Base-by-base conservation (phyloP, 306 rosid species). In the Senna tora region DNA sequence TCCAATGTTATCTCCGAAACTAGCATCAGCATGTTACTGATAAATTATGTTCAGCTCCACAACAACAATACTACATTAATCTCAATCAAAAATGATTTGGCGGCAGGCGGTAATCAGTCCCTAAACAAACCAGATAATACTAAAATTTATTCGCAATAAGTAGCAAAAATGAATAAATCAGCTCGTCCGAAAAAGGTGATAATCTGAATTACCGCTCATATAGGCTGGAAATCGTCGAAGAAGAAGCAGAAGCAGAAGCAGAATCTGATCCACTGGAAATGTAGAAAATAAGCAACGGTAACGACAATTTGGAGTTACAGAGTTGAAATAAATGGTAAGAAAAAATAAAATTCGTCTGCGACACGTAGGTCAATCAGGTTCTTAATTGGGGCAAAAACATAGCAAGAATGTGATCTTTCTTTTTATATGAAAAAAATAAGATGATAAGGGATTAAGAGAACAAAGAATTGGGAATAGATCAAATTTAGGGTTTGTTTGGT, bases 401-500 rank as follows among this genome's bases (percentile, higher is more conserved):
- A 14, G 79, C 41, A 52, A 62, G 66, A 66, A 51, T 21, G 20
- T 67, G 73, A 69, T 63, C 30, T 69, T 69, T 56, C 84, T 30
- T 16, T 73, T 42, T 60, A 15, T 50, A 33, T 0, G 38, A 21
- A 3, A 7, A 7, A 53, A 55, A 72, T 28, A 47, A 19, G 59
- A 30, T 45, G 79, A 43, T 78, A 70, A 67, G 20, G 63, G 67
- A 45, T 36, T 78, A 70, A 67, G 20, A 58, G 67, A 38, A 57
- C 32, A 36, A 28, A 38, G 66, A 72, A 75, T 72, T 82, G 58
- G 71, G 75, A 46, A 57, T 9, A 65, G 79, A 61, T 86, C 19
- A 59, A 65, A 83, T 78, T 82, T 87, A 85, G 96, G 96, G 92
- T 82, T 89, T 76, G 83, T 65, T 82, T 54, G 74, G 74, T 72